phyloP scores from a whole-genome alignment of 2,329 filamentous ascomycete genomes.

The Tolypocladium cylindrosporum region DNA sequence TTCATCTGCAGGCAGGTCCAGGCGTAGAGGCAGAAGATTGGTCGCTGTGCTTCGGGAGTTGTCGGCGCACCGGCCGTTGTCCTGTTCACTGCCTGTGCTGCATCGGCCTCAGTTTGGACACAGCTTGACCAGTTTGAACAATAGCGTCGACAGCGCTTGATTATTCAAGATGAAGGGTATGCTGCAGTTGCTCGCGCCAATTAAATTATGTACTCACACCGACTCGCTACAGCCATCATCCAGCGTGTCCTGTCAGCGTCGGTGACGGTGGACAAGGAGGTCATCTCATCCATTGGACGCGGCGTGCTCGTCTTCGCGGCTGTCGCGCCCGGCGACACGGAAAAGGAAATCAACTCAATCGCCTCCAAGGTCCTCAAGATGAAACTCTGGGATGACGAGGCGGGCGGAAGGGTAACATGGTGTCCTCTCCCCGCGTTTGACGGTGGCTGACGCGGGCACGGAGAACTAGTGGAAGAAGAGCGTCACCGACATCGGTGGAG shows the following conservation, averaged over 20 bases:
- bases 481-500: constrained; percentile 79
- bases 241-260: constrained; percentile 93
- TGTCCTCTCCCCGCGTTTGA: background rate
- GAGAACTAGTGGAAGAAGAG: constrained; percentile 71
- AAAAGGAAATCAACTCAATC: constrained; percentile 76
- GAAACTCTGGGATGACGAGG: constrained; percentile 82
- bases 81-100: background rate
- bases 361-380: constrained; percentile 82
- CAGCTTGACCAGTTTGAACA: background rate
- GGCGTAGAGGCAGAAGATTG: background rate
- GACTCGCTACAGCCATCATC: constrained; percentile 57
- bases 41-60: background rate
- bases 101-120: background rate
- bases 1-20: background rate
- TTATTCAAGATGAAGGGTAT: constrained; percentile 6
- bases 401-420: constrained; percentile 50
- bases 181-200: background rate
- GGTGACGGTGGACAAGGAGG: constrained; percentile 83
- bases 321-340: constrained; percentile 80
- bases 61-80: no score
- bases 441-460: constrained; percentile 2
- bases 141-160: background rate
- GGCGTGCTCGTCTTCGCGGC: constrained; percentile 88
- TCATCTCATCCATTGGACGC: constrained; percentile 84
- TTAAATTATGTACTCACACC: background rate